Base-by-base conservation (phyloP, 192 early-diverging fungal genomes). In the Backusella australiensis region DNA sequence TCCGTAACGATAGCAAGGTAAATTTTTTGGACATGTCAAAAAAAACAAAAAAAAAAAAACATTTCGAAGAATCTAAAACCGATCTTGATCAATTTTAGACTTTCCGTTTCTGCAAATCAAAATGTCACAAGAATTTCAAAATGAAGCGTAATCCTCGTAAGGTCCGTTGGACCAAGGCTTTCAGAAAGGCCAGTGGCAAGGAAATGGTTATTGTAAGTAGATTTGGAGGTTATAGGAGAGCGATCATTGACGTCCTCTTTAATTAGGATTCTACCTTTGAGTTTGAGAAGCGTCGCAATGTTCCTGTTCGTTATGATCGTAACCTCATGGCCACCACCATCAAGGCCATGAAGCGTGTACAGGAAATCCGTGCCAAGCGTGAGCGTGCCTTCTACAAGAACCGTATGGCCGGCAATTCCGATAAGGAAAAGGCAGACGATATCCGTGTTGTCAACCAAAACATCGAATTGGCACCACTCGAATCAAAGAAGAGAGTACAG, bases 121-220 rank as follows among this genome's bases (percentile, higher is more conserved):
- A 99, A 89, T 99, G 98, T 87, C 96, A 99, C 93, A 96, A 94
- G 82, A 98, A 97, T 88, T 99, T 99, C 88, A 99, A 99, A 85
- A 97, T 99, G 94, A 98, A 98, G 91, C 92, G 98, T 53, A 98
- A 99, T 89, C 98, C 98, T 41, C 90, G 98, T 79, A 99, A 99
- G 91, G 96, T 99, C 73, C 89, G 93, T 77, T 99, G 98, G 98
- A 99, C 98, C 72, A 99, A 99, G 91, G 97, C 98, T 11, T 99
- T 99, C 95, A 90, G 98, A 75, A 95, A 94, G 83, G 93, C 98
- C 15, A 94, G 96, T 17, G 98, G 98, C 83, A 99, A 99, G 88
- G 98, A 99, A 87, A 99, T 99, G 98, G 90, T 93, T 4, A 97
- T 99, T 75, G 96, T 93, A 92, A 72, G 90, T 90, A 21, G 32